Base-by-base conservation (phyloP, 2,329 filamentous ascomycete species). In the Chrysosporium queenslandicum region DNA sequence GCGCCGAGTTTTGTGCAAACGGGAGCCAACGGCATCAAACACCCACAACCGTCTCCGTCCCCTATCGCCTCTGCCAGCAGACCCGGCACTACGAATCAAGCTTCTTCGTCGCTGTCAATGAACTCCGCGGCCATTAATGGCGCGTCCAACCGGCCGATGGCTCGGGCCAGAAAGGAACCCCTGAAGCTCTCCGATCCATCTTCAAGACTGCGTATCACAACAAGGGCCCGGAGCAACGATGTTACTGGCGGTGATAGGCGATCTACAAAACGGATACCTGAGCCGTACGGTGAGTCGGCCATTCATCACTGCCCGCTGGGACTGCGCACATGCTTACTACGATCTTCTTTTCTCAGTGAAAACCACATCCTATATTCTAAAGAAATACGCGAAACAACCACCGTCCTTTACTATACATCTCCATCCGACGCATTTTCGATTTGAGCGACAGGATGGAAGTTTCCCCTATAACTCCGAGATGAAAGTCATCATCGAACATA, bases 401-500 rank as follows among this genome's bases (percentile, higher is more conserved):
- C 90, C 92, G 0, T 97, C 91, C 3, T 74, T 98, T 21, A 81
- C 91, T 47, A 75, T 98, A 21, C 90, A 96, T 66, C 74, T 98
- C 29, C 83, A 96, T 64, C 77, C 82, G 8, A 88, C 80, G 3
- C 85, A 95, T 69, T 97, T 95, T 65, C 82, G 86, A 53, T 94
- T 98, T 70, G 91, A 97, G 60, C 82, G 89, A 61, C 91, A 96
- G 68, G 89, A 95, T 67, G 87, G 90, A 63, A 91, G 86, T 64
- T 96, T 95, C 61, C 78, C 81, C 4, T 97, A 97, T 69, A 87
- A 87, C 62, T 95, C 89, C 18, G 89, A 92, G 21, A 96, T 97
- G 90, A 82, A 79, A 60, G 70, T 87, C 59, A 74, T 87, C 46
- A 74, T 96, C 34, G 82, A 94, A 59, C 89, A 95, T 66, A 68